These are phyloP conservation scores for Tetramitus jugosus DNA, from an alignment of 208 protist species.

Conservation along the genomic window DNA sequence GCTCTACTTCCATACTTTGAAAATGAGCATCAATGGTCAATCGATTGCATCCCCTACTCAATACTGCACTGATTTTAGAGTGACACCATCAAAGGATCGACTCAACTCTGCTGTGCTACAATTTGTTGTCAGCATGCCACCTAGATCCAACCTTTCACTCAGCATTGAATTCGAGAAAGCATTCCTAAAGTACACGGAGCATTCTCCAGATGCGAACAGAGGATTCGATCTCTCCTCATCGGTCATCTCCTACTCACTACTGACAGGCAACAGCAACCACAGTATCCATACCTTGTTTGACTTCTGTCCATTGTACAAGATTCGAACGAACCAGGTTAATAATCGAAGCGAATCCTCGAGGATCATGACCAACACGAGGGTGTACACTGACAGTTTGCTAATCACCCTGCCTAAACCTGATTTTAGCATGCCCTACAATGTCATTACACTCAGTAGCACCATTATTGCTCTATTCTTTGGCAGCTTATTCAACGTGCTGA, in stretches of 20 bases:
- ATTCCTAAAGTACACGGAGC: background rate
- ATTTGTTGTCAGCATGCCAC: background rate
- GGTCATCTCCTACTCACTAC: background rate
- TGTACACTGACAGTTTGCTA: slow-evolving; percentile 6
- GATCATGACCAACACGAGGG: no score
- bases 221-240: background rate
- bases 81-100: background rate
- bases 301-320: background rate
- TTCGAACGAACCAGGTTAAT: background rate
- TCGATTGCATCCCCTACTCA: no score
- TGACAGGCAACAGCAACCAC: background rate
- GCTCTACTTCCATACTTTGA: slow-evolving; percentile 1
- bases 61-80: no score
- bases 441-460: background rate
- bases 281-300: no score
- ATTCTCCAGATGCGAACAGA: slow-evolving; percentile 20
- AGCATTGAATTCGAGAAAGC: slow-evolving; percentile 9
- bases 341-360: no score
- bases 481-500: slow-evolving; percentile 2
- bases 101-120: background rate
- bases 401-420: slow-evolving; percentile 7
- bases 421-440: slow-evolving; percentile 22
- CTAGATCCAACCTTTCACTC: background rate
- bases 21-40: background rate
- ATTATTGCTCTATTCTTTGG: slow-evolving; percentile 13